These are phyloP conservation scores for Wickerhamomyces rabaulensis DNA, from an alignment of 805 yeast genomes.

Conservation along the genomic window DNA sequence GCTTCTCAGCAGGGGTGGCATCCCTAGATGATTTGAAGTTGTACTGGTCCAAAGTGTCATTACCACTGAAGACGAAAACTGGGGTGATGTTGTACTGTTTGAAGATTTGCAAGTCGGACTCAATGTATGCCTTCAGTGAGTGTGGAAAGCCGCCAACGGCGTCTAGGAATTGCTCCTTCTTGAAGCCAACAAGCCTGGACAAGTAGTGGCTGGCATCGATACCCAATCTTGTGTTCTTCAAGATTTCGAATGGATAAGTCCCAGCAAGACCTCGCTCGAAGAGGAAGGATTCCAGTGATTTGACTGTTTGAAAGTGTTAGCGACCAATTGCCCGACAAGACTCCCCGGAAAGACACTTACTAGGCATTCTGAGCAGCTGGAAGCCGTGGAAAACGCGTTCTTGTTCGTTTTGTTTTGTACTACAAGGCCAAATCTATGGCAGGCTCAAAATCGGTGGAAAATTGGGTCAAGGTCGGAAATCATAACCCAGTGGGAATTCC, in stretches of 20 bases:
- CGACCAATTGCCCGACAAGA: not conserved
- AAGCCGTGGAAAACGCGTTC: not conserved
- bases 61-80: slow-evolving; percentile 72
- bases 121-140: slow-evolving; percentile 50
- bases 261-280: slow-evolving; percentile 62
- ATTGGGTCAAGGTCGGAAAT: not conserved
- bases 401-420: not conserved
- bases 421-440: not conserved
- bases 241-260: slow-evolving; percentile 55
- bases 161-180: slow-evolving; percentile 62
- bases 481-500: not conserved
- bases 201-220: slow-evolving; percentile 82
- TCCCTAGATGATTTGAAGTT: slow-evolving; percentile 33
- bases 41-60: slow-evolving; percentile 34
- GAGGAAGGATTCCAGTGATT: slow-evolving; percentile 60
- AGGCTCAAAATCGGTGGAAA: not conserved
- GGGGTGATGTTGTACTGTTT: slow-evolving; percentile 65
- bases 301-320: slow-evolving; percentile 27
- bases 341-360: not conserved
- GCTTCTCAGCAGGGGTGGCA: slow-evolving; percentile 25
- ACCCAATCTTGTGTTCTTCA: slow-evolving; percentile 67
- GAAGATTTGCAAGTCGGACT: slow-evolving; percentile 58
- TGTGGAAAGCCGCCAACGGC: slow-evolving; percentile 82
- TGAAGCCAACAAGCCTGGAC: slow-evolving; percentile 51
- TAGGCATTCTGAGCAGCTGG: not conserved